A percentile compares a stretch with the other conserved stretches of the same genome.
phyloP scores from a whole-genome alignment of 192 early-diverging fungal species.

The Coemansia sp. region DNA sequence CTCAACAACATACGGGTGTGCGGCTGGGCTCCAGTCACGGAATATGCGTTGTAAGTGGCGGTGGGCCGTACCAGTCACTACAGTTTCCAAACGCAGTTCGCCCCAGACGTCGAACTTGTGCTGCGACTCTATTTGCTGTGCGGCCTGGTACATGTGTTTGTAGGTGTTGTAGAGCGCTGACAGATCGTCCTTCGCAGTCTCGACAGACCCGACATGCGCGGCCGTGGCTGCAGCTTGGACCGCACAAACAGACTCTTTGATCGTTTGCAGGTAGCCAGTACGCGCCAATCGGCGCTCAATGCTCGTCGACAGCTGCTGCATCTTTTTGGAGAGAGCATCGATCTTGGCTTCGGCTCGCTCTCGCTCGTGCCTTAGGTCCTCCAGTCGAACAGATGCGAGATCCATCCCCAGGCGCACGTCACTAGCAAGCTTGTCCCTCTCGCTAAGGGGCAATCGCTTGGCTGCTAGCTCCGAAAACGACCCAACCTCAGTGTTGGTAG shows the following conservation, averaged over 20 bases:
- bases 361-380: conserved; percentile 30
- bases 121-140: conserved; percentile 10
- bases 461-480: conserved; percentile 44
- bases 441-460: conserved; percentile 22
- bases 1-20: conserved; percentile 14
- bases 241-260: conserved; percentile 19
- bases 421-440: conserved; percentile 30
- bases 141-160: conserved; percentile 11
- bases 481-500: conserved; percentile 29
- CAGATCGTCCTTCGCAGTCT: conserved; percentile 6
- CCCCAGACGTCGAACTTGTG: conserved; percentile 42
- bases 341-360: conserved; percentile 5
- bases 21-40: conserved; percentile 27
- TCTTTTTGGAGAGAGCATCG: conserved; percentile 3
- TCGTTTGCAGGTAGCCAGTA: conserved; percentile 22
- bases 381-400: conserved; percentile 31
- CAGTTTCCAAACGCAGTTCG: conserved; percentile 44
- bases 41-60: conserved; percentile 21
- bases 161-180: conserved; percentile 21
- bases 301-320: conserved; percentile 15
- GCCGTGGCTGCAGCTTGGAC: conserved; percentile 6
- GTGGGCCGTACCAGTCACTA: conserved; percentile 22
- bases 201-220: neutral
- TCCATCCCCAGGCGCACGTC: conserved; percentile 52
- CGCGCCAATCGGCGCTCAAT: conserved; percentile 16